A percentile compares a stretch with the other conserved stretches of the same genome.
phyloP scores from a whole-genome alignment of 176 grass and related monocot genomes.

The Oryza meyeriana region DNA sequence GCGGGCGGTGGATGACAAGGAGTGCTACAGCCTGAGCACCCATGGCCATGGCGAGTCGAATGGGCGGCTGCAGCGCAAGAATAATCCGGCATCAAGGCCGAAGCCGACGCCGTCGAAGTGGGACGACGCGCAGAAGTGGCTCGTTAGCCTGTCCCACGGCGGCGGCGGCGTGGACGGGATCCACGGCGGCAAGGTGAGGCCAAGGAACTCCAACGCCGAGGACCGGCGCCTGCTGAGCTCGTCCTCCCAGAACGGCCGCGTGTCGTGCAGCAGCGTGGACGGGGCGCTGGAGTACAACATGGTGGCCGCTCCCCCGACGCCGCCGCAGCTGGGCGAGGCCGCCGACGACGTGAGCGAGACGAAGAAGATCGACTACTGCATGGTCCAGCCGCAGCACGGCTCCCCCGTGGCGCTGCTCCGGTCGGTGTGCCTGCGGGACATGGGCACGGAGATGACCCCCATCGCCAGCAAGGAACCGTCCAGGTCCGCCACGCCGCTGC shows the following conservation, averaged over 20 bases:
- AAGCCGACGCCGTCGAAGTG: conserved; percentile 90
- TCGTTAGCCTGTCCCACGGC: conserved; percentile 53
- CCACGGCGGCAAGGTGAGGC: conserved; percentile 42
- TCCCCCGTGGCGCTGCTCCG: conserved; percentile 27
- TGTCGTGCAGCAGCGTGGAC: conserved; percentile 88
- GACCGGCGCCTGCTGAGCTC: conserved; percentile 65
- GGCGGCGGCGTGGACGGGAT: conserved; percentile 27
- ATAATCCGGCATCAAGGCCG: conserved; percentile 39
- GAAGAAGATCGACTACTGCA: conserved; percentile 77
- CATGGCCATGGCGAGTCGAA: conserved; percentile 27
- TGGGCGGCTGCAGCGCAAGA: conserved; percentile 29
- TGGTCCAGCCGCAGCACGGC: conserved; percentile 29
- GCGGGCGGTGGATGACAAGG: conserved; percentile 53
- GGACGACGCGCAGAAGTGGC: conserved; percentile 99
- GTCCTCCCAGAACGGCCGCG: conserved; percentile 68
- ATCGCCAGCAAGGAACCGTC: conserved; percentile 98
- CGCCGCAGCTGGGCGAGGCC: background rate
- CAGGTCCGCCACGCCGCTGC: conserved; percentile 72
- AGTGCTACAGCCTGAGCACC: conserved; percentile 47
- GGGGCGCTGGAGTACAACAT: conserved; percentile 63
- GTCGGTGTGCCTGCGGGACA: conserved; percentile 76
- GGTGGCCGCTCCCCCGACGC: conserved; percentile 18
- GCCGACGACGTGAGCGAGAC: conserved; percentile 64
- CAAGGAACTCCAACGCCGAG: conserved; percentile 80
- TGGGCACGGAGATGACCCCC: conserved; percentile 99